Percentiles rank a stretch among this genome's conserved stretches.
Conservation (phyloP, 805 yeast genomes). For the Candida insectalens region DNA sequence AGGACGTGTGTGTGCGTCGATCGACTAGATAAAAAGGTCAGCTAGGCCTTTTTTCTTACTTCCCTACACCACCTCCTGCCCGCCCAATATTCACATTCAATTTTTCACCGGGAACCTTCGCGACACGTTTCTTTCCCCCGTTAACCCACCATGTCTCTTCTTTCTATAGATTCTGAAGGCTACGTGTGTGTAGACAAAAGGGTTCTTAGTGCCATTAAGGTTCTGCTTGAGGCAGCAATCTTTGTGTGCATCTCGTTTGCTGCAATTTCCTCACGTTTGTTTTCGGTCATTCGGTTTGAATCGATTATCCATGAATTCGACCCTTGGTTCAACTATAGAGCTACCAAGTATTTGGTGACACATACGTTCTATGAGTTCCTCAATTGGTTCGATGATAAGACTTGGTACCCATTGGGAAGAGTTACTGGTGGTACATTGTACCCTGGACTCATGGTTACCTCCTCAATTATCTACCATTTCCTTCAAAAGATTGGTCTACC, state of each 20-base stretch:
- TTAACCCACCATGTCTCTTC: conserved; percentile 1
- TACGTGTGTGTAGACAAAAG: conserved; percentile 15
- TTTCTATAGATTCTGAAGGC: conserved; percentile 17
- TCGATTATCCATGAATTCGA: conserved; percentile 96
- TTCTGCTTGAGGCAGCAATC: conserved; percentile 53
- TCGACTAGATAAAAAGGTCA: no score
- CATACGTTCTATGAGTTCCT: conserved; percentile 84
- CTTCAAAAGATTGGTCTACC: conserved; percentile 65
- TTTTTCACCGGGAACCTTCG: neutral
- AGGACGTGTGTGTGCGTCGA: no score
- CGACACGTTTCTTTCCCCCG: neutral
- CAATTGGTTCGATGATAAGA: conserved; percentile 97
- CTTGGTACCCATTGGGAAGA: conserved; percentile 98
- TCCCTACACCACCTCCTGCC: neutral
- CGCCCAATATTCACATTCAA: no score
- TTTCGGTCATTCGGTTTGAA: conserved; percentile 94
- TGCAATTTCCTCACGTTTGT: conserved; percentile 83
- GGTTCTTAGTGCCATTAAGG: conserved; percentile 14
- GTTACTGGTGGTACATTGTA: conserved; percentile 98
- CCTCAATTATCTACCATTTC: conserved; percentile 79
- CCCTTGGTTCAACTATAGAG: conserved; percentile 95
- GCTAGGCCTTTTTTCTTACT: neutral
- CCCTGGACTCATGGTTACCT: conserved; percentile 97
- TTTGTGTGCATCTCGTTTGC: conserved; percentile 80
- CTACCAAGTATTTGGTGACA: conserved; percentile 82